Percentiles rank a stretch among this genome's conserved stretches.
These are phyloP conservation scores for Aspergillus olivimuriae DNA, from an alignment of 495 filamentous ascomycete genomes.

Conservation along the genomic window DNA sequence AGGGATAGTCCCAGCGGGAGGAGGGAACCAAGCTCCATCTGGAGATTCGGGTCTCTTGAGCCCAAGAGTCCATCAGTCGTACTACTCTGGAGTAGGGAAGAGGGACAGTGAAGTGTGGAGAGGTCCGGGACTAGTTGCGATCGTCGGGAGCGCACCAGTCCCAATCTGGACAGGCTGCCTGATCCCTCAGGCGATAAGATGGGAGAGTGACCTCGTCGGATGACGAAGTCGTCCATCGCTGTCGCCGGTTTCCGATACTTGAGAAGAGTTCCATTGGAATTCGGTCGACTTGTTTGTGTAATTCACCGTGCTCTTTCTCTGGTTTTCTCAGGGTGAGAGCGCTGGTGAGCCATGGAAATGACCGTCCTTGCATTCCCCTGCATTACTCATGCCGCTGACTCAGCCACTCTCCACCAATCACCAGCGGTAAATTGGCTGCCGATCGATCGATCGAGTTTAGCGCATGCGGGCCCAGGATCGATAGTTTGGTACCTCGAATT, in stretches of 20 bases:
- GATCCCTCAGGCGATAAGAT: neutral
- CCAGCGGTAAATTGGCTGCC: neutral
- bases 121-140: neutral
- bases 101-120: too few relatives aligned
- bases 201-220: neutral
- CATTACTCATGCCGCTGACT: neutral
- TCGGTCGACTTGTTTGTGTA: too few relatives aligned
- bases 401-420: neutral
- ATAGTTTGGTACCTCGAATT: neutral
- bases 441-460: neutral
- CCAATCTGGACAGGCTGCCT: neutral
- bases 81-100: too few relatives aligned
- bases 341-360: too few relatives aligned
- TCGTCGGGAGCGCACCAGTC: neutral
- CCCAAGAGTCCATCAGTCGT: too few relatives aligned
- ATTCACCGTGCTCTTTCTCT: too few relatives aligned
- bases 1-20: too few relatives aligned
- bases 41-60: too few relatives aligned
- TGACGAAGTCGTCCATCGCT: neutral
- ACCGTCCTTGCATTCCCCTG: neutral
- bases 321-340: neutral
- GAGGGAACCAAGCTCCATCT: too few relatives aligned
- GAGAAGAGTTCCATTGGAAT: too few relatives aligned
- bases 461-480: too few relatives aligned
- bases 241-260: too few relatives aligned